These are phyloP conservation scores for Peribolospora kevripleyi DNA, from an alignment of 768 basidiomycete genomes.

Conservation along the genomic window DNA sequence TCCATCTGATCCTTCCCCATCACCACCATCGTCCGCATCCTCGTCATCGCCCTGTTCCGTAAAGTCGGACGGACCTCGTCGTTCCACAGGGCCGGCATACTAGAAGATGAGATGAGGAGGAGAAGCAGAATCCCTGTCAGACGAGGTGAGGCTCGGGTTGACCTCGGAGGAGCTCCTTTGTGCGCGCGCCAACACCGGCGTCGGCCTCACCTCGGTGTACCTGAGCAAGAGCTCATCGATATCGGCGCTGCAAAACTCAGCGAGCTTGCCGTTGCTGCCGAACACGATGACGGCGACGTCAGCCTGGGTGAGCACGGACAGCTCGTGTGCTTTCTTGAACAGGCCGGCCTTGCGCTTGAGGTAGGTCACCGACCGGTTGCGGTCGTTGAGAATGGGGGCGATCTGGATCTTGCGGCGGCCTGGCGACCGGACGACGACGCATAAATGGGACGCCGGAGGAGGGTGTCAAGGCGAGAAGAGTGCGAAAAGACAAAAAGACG, in stretches of 20 bases:
- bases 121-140: too few relatives aligned
- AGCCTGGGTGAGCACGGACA: constrained; percentile 13
- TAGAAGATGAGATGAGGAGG: neutral
- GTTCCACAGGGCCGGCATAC: constrained; percentile 5
- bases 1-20: neutral
- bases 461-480: too few relatives aligned
- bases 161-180: too few relatives aligned
- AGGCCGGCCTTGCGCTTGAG: constrained; percentile 15
- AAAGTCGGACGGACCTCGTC: constrained; percentile 2
- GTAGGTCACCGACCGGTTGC: constrained; percentile 15
- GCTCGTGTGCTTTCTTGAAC: constrained; percentile 14
- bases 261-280: constrained; percentile 12
- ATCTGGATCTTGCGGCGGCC: constrained; percentile 16
- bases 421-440: too few relatives aligned
- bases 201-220: constrained; percentile 7
- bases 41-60: neutral
- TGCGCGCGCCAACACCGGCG: too few relatives aligned
- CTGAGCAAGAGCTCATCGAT: constrained; percentile 7
- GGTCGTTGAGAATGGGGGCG: constrained; percentile 13
- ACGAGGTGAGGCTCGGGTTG: neutral
- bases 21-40: constrained; percentile 4
- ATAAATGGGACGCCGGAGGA: too few relatives aligned
- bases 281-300: constrained; percentile 15
- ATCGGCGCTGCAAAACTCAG: constrained; percentile 10
- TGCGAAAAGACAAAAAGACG: too few relatives aligned